Base-by-base conservation (phyloP, 768 basidiomycete genomes). In the Mycena rosella region DNA sequence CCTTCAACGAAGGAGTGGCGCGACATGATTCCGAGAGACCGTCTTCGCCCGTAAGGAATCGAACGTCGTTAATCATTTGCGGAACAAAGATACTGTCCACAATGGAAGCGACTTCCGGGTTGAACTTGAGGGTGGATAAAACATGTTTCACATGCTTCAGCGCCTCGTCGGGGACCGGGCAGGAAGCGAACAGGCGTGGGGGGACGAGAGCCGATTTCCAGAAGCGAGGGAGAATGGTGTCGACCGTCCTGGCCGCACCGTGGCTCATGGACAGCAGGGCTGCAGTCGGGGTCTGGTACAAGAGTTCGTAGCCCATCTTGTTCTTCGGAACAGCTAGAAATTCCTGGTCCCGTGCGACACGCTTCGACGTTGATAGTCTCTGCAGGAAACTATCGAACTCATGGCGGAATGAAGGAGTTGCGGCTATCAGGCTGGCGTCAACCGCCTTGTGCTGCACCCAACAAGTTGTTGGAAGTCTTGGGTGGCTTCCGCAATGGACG, bases 41-140 rank as follows among this genome's bases (percentile, higher is more conserved):
- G 71, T 91, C 89, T 77, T 98, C 96, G 54, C 95, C 95, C 0
- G 96, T 95, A 64, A 98, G 88, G 76, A 88, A 96, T 57, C 89
- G 86, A 51, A 96, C 85, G 77, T 95, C 92, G 47, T 86, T 84
- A 64, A 83, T 82, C 80, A 97, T 87, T 71, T 89, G 86, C 13
- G 85, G 77, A 17, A 91, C 71, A 32, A 91, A 91, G 61, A 97
- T 84, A 55, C 89, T 88, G 64, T 87, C 85, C 27, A 96, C 87
- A 63, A 93, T 82, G 40, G 85, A 81, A 18, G 93, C 89, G 53
- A 96, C 79, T 55, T 83, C 79, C 13, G 94, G 88, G 72, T 93
- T 83, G 75, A 95, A 96, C 73, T 84, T 85, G 60, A 95, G 80
- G 13, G 80, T 77, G 3, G 79, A 72, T 29, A 95, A 86, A 67